Conservation (phyloP, 495 filamentous ascomycete genomes). For the Penicillium argentinense region DNA sequence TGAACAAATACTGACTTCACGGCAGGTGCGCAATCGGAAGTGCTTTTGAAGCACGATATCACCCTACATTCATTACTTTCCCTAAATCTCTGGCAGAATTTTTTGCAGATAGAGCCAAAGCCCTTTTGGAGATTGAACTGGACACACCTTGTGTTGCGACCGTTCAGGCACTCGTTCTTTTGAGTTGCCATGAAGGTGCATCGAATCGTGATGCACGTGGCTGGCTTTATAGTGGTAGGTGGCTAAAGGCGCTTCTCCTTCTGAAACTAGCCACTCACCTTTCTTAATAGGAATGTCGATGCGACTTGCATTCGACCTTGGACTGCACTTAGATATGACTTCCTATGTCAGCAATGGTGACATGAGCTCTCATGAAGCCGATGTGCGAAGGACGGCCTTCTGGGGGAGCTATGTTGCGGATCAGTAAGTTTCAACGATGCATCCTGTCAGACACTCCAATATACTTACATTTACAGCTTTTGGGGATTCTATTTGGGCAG, state of each 20-base stretch:
- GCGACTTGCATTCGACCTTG: slow-evolving; percentile 37
- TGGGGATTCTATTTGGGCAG: slow-evolving; percentile 34
- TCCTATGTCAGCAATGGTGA: slow-evolving; percentile 25
- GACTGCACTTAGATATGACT: slow-evolving; percentile 34
- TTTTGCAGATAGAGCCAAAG: slow-evolving; percentile 32
- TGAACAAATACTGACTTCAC: no score
- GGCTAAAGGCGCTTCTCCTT: background rate
- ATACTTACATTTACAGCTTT: slow-evolving; percentile 14
- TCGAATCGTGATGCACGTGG: slow-evolving; percentile 32
- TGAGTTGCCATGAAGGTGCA: slow-evolving; percentile 30
- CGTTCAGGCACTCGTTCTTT: slow-evolving; percentile 34
- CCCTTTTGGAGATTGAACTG: slow-evolving; percentile 34
- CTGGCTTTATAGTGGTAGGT: slow-evolving; percentile 40
- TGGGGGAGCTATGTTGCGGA: slow-evolving; percentile 37
- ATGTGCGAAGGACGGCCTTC: slow-evolving; percentile 31
- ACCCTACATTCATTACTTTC: slow-evolving; percentile 26
- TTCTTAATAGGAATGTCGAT: slow-evolving; percentile 40
- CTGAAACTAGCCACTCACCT: background rate
- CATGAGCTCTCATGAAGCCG: slow-evolving; percentile 26
- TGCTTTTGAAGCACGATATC: slow-evolving; percentile 26
- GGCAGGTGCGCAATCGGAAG: slow-evolving; percentile 35
- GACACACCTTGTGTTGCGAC: slow-evolving; percentile 35
- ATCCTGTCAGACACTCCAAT: background rate
- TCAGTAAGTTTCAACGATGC: slow-evolving; percentile 22
- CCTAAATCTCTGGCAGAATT: slow-evolving; percentile 32